Evolutionary conservation across 1,139 yeast species (phyloP).

Genomic region (Geotrichum macrosporum): DNA sequence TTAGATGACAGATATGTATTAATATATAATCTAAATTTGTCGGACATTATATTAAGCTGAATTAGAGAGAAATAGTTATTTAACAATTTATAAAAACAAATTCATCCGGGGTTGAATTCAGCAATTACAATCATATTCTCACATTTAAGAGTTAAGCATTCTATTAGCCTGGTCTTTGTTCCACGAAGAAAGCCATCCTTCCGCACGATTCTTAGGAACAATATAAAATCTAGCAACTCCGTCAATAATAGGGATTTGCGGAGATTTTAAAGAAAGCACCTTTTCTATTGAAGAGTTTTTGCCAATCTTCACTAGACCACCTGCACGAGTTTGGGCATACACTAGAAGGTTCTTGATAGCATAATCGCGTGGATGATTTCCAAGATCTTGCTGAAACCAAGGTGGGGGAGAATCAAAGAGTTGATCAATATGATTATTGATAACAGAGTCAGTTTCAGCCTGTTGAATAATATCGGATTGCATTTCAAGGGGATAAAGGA

Average conservation of each 20-base stretch:
- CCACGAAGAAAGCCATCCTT: conserved; percentile 20
- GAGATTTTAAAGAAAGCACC: conserved; percentile 57
- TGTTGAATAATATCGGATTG: conserved; percentile 80
- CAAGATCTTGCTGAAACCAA: conserved; percentile 54
- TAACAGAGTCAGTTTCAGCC: conserved; percentile 60
- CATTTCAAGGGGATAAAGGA: conserved; percentile 77
- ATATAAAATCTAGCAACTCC: conserved; percentile 67
- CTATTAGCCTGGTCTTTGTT: conserved; percentile 20
- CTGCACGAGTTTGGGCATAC: conserved; percentile 74
- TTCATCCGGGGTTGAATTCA: too few species aligned
- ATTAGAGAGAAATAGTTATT: too few species aligned
- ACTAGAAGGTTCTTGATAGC: conserved; percentile 58
- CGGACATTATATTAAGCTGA: too few species aligned
- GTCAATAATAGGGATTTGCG: conserved; percentile 76
- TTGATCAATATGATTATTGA: conserved; percentile 35
- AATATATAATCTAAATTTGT: too few species aligned
- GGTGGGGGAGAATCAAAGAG: conserved; percentile 60
- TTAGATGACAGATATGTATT: too few species aligned
- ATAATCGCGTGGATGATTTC: conserved; percentile 42
- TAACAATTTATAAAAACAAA: too few species aligned
- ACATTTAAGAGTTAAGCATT: conserved; percentile 3
- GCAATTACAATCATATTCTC: too few species aligned
- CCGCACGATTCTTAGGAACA: conserved; percentile 68
- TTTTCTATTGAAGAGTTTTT: conserved; percentile 64
- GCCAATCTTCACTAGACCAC: conserved; percentile 84